These are phyloP conservation scores for Arthrobotrys sphaeroides DNA, from an alignment of 2,329 filamentous ascomycete species.

Conservation along the genomic window DNA sequence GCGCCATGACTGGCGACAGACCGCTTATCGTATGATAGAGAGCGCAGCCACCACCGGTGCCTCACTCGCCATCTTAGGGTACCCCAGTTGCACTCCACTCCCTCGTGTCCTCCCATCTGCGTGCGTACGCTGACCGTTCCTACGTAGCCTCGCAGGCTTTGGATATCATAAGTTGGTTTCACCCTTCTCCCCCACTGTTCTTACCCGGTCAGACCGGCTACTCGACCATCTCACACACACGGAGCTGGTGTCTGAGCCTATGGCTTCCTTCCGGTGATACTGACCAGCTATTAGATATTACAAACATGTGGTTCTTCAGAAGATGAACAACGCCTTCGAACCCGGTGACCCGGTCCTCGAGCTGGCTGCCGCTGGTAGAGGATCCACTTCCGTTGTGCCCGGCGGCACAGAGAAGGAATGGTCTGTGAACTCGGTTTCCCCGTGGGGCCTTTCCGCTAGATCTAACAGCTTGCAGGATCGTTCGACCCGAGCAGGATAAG, in stretches of 20 bases:
- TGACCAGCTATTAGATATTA: constrained; percentile 70
- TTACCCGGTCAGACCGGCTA: not conserved
- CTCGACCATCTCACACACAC: not conserved
- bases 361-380: constrained; percentile 69
- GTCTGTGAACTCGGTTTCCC: constrained; percentile 57
- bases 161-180: constrained; percentile 73
- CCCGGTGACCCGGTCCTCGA: constrained; percentile 91
- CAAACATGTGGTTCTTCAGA: constrained; percentile 87
- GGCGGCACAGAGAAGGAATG: constrained; percentile 57
- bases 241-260: constrained; percentile 42
- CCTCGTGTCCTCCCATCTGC: not conserved
- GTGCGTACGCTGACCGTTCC: not conserved
- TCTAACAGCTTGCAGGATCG: constrained; percentile 68
- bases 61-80: constrained; percentile 76
- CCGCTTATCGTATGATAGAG: constrained; percentile 73
- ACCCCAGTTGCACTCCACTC: constrained; percentile 59
- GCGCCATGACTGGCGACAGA: constrained; percentile 56
- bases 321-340: constrained; percentile 90
- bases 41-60: constrained; percentile 78
- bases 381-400: constrained; percentile 26
- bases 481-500: constrained; percentile 79
- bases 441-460: not conserved
- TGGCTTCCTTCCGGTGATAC: constrained; percentile 60
- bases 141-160: constrained; percentile 70
- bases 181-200: not conserved